phyloP scores from a whole-genome alignment of 768 basidiomycete species.

The Mycena rosella region DNA sequence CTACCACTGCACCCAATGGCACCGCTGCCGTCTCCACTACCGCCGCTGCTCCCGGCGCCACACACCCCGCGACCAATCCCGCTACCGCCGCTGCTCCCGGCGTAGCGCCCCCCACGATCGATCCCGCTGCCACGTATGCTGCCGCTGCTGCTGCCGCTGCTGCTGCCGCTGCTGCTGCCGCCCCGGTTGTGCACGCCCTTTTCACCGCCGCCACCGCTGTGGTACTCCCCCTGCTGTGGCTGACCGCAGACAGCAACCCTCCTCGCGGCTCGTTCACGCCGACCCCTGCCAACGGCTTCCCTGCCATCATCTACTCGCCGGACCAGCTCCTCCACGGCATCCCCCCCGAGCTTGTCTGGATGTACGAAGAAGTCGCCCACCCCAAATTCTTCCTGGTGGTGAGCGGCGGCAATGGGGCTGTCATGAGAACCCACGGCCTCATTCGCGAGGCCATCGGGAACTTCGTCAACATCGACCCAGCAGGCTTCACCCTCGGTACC shows the following conservation, averaged over 20 bases:
- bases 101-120: neutral
- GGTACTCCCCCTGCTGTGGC: neutral
- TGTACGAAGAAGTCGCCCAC: neutral
- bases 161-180: neutral
- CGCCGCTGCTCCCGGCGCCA: neutral
- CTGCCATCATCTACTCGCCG: neutral
- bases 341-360: neutral
- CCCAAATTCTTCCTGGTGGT: constrained; percentile 1
- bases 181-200: neutral
- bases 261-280: neutral
- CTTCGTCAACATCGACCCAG: neutral
- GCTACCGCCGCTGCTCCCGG: neutral
- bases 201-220: neutral
- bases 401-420: neutral
- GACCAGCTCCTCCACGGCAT: neutral
- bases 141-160: no score
- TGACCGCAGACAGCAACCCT: neutral
- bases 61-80: neutral
- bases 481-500: neutral
- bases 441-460: neutral
- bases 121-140: neutral
- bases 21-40: neutral
- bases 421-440: constrained; percentile 2
- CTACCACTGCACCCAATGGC: neutral
- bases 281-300: neutral